These are phyloP conservation scores for Sabuloglossum arenarium DNA, from an alignment of 495 filamentous ascomycete species.

Conservation along the genomic window DNA sequence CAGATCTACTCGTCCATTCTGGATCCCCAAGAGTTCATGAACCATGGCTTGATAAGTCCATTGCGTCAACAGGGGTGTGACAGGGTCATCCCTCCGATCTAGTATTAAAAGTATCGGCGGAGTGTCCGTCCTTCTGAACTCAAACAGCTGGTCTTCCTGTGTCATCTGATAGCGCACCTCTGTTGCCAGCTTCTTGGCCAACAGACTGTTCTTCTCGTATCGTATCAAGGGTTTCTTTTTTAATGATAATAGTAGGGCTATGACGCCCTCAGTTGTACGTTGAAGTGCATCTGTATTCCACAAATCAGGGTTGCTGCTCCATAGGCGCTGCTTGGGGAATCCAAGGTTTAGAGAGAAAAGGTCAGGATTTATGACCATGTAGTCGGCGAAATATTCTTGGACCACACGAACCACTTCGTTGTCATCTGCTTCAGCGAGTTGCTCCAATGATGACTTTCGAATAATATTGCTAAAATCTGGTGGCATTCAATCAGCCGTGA, in stretches of 20 bases:
- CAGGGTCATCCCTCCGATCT: constrained; percentile 83
- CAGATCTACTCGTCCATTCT: constrained; percentile 79
- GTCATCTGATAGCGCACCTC: constrained; percentile 84
- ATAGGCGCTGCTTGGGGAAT: constrained; percentile 55
- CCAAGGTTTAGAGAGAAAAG: constrained; percentile 65
- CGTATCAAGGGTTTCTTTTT: constrained; percentile 94
- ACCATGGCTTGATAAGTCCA: constrained; percentile 99
- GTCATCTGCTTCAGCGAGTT: constrained; percentile 91
- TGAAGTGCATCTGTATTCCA: constrained; percentile 83
- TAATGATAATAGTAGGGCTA: constrained; percentile 60
- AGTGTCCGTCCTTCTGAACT: constrained; percentile 88
- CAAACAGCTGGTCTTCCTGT: constrained; percentile 92
- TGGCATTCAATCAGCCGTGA: not conserved
- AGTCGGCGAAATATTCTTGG: constrained; percentile 93
- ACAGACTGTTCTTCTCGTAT: constrained; percentile 76
- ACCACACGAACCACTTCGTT: constrained; percentile 86
- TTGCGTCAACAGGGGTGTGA: constrained; percentile 87
- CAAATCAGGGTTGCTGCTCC: constrained; percentile 51
- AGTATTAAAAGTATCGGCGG: constrained; percentile 80
- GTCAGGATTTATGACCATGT: constrained; percentile 84
- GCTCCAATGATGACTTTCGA: constrained; percentile 88
- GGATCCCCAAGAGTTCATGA: constrained; percentile 81
- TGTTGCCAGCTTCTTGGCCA: constrained; percentile 81
- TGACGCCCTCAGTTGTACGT: constrained; percentile 65
- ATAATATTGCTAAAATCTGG: constrained; percentile 83